A percentile compares a stretch with the other conserved stretches of the same genome.
Conservation (phyloP, 257 asterid species). For the Haberlea rhodopensis region DNA sequence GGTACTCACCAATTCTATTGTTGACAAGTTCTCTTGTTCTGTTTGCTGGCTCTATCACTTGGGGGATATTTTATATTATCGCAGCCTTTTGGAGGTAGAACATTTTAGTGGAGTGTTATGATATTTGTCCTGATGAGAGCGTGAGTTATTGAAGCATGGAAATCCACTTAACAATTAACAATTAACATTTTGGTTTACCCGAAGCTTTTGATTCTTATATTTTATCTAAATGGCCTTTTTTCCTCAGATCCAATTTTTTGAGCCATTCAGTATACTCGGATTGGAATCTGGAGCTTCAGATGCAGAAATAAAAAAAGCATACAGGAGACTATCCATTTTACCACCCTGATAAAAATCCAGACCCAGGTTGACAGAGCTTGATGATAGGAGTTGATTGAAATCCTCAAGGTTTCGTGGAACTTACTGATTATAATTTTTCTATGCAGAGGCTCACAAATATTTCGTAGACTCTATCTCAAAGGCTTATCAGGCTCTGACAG, state of each 20-base stretch:
- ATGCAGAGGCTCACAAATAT: conserved; percentile 87
- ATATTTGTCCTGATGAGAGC: conserved; percentile 11
- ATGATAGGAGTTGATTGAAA: conserved; percentile 29
- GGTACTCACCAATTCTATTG: conserved; percentile 46
- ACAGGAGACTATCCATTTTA: conserved; percentile 91
- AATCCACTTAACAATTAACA: conserved; percentile 19
- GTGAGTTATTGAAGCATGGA: neutral
- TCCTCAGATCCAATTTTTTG: conserved; percentile 74
- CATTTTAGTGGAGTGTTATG: conserved; percentile 12
- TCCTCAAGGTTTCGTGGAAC: conserved; percentile 17
- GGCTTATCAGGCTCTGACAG: conserved; percentile 99
- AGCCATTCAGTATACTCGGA: conserved; percentile 96
- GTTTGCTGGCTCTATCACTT: conserved; percentile 4
- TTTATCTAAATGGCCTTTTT: conserved; percentile 20
- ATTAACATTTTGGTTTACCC: conserved; percentile 3
- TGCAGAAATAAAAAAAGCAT: conserved; percentile 94
- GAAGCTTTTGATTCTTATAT: conserved; percentile 19
- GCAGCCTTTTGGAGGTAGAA: conserved; percentile 7
- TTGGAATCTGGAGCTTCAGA: conserved; percentile 89
- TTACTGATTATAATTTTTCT: conserved; percentile 26
- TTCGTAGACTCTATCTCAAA: conserved; percentile 87
- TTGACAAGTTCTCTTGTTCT: neutral
- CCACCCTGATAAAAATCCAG: conserved; percentile 99
- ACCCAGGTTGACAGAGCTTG: conserved; percentile 90
- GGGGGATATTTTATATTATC: neutral